phyloP scores from a whole-genome alignment of 2,329 filamentous ascomycete species.

The Didymella exigua region DNA sequence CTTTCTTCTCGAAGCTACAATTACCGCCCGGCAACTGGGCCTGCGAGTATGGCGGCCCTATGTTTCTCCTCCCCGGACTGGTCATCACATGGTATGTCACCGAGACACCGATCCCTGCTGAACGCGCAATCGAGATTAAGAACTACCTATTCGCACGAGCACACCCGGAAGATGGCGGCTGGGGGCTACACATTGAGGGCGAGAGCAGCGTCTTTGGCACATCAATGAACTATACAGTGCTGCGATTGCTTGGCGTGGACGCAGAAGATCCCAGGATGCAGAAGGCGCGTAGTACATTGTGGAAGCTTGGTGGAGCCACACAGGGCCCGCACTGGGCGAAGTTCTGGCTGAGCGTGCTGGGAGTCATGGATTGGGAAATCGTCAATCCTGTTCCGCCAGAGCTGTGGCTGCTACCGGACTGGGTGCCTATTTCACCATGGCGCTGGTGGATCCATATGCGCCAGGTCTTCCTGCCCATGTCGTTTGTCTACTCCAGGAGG shows the following conservation, averaged over 20 bases:
- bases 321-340: constrained; percentile 95
- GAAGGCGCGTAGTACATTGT: constrained; percentile 80
- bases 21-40: constrained; percentile 90
- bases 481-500: constrained; percentile 82
- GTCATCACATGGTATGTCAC: constrained; percentile 89
- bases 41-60: constrained; percentile 96
- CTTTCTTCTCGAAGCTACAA: constrained; percentile 89
- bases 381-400: constrained; percentile 95
- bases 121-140: constrained; percentile 84
- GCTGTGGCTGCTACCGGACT: constrained; percentile 90
- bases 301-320: constrained; percentile 83
- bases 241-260: constrained; percentile 82
- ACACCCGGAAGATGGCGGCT: constrained; percentile 87
- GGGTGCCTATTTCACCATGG: constrained; percentile 88
- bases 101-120: constrained; percentile 80
- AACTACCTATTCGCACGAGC: constrained; percentile 89
- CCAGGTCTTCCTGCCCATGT: constrained; percentile 94
- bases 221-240: constrained; percentile 79
- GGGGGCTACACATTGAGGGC: constrained; percentile 94
- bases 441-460: constrained; percentile 98
- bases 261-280: constrained; percentile 84
- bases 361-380: constrained; percentile 84
- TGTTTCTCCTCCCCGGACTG: constrained; percentile 89
- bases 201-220: constrained; percentile 93
- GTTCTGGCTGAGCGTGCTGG: constrained; percentile 87